These are phyloP conservation scores for Fennellomyces sp. DNA, from an alignment of 371 early-diverging fungal genomes.

Conservation along the genomic window DNA sequence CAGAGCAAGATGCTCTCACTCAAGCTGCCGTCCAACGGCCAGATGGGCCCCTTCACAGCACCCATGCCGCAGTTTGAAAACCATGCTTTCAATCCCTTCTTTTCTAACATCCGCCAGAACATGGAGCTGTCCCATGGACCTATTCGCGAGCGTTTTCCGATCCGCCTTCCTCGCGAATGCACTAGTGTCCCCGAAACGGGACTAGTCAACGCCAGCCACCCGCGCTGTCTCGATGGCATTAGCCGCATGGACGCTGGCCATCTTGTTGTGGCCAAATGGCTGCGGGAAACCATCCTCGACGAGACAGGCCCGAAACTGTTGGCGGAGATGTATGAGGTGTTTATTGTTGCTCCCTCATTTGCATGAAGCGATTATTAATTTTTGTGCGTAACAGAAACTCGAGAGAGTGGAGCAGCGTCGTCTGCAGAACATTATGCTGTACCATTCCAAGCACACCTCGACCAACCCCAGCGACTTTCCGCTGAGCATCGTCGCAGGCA, in stretches of 20 bases:
- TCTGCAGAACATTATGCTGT: slow-evolving; percentile 65
- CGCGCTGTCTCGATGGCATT: slow-evolving; percentile 27
- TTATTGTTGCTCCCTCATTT: neutral
- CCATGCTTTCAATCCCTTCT: slow-evolving; percentile 40
- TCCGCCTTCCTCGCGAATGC: slow-evolving; percentile 18
- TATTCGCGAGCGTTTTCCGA: slow-evolving; percentile 29
- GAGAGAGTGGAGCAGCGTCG: slow-evolving; percentile 65
- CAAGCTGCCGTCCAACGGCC: slow-evolving; percentile 17
- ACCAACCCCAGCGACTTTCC: slow-evolving; percentile 42
- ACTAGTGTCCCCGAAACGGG: neutral
- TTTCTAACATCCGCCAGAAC: slow-evolving; percentile 40
- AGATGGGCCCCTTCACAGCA: slow-evolving; percentile 37
- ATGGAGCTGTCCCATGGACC: slow-evolving; percentile 28
- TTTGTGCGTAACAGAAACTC: slow-evolving; percentile 40
- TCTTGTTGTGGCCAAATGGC: slow-evolving; percentile 34
- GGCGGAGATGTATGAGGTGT: slow-evolving; percentile 51
- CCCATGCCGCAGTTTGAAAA: slow-evolving; percentile 45
- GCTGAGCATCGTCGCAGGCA: slow-evolving; percentile 64
- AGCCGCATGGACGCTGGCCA: slow-evolving; percentile 15
- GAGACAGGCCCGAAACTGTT: slow-evolving; percentile 31
- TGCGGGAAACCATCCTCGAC: slow-evolving; percentile 25
- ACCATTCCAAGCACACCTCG: slow-evolving; percentile 48
- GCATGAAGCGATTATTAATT: neutral
- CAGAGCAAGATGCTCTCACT: slow-evolving; percentile 4
- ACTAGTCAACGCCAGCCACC: neutral